Evolutionary conservation across 2,329 filamentous ascomycete genomes (phyloP), one percentile per base, ranked within the genome.

Genomic region (Beauveria sp.): DNA sequence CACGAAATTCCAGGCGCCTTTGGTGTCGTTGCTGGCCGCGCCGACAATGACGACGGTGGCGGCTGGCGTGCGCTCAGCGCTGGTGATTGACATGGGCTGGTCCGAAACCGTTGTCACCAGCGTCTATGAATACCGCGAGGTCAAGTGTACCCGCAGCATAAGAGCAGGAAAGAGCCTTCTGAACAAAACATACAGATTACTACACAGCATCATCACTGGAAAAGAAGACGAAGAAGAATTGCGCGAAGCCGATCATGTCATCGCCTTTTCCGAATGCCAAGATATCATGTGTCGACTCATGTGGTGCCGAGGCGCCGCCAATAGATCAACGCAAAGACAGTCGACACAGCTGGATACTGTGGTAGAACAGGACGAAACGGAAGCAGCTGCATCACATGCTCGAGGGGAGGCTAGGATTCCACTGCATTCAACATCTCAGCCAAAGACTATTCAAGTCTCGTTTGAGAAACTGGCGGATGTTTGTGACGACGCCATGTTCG

Each of bases 41-140:
- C 85, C 93, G 0, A 82, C 91, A 22, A 87, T 94, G 73, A 80
- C 86, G 2, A 80, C 88, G 7, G 83, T 92, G 3, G 89, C 88
- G 8, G 92, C 92, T 6, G 94, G 94, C 0, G 77, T 96, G 46
- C 86, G 94, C 16, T 91, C 90, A n/a, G 91, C 88, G 1, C 73
- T 99, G 47, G 85, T 97, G 0, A 80, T 99, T 43, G 92, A 99
- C 69, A 81, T 99, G 63, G 94, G 93, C 48, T 99, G 94, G 94
- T 82, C 86, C 47, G 94, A 97, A 73, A 96, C 92, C 0, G 83
- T 88, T 0, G 84, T 96, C 24, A 96, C 91, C 0, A 89, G 87
- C 6, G 81, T 97, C 7, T 97, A 92, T 70, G 94, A 99, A 74
- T 96, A 92, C 71, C 87, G 90, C 59, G 92, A 96, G 71, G 84